Percentiles rank a stretch among this genome's conserved stretches.
These are phyloP conservation scores for Lachancea thermotolerans DNA, from an alignment of 805 yeast genomes.

Conservation along the genomic window DNA sequence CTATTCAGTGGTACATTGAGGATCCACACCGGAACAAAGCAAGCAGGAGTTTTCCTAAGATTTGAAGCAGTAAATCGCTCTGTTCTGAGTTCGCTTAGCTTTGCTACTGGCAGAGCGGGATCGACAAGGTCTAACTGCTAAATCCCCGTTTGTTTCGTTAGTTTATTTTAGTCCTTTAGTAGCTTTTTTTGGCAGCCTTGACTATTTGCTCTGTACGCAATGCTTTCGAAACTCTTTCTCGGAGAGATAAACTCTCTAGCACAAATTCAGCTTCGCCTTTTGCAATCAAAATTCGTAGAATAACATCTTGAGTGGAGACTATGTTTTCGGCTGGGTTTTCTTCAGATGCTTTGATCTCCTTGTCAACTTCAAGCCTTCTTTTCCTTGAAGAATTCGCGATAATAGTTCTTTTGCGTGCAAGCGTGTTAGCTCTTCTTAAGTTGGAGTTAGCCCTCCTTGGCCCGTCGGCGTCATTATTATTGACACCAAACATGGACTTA, in stretches of 20 bases:
- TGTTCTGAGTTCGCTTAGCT: too few relatives aligned
- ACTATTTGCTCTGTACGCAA: conserved; percentile 16
- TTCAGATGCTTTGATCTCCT: conserved; percentile 40
- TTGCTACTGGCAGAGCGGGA: too few relatives aligned
- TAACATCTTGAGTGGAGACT: conserved; percentile 53
- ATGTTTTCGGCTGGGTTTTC: conserved; percentile 37
- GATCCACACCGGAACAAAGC: too few relatives aligned
- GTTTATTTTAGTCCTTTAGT: too few relatives aligned
- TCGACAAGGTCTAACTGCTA: too few relatives aligned
- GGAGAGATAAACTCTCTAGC: conserved; percentile 48
- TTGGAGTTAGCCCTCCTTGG: neutral
- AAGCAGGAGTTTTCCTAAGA: too few relatives aligned
- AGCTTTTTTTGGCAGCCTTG: too few relatives aligned
- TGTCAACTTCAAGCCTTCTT: conserved; percentile 42
- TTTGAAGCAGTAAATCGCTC: too few relatives aligned
- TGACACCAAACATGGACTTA: conserved; percentile 42
- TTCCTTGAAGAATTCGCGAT: conserved; percentile 62
- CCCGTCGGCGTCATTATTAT: conserved; percentile 30
- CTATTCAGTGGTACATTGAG: too few relatives aligned
- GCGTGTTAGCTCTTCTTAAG: conserved; percentile 36
- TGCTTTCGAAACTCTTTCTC: conserved; percentile 43
- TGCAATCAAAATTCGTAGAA: conserved; percentile 63
- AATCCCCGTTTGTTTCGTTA: too few relatives aligned
- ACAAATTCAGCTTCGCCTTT: conserved; percentile 58
- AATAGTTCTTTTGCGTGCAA: conserved; percentile 61